Conservation (phyloP, 805 yeast genomes). For the Myxozyma kluyveri region DNA sequence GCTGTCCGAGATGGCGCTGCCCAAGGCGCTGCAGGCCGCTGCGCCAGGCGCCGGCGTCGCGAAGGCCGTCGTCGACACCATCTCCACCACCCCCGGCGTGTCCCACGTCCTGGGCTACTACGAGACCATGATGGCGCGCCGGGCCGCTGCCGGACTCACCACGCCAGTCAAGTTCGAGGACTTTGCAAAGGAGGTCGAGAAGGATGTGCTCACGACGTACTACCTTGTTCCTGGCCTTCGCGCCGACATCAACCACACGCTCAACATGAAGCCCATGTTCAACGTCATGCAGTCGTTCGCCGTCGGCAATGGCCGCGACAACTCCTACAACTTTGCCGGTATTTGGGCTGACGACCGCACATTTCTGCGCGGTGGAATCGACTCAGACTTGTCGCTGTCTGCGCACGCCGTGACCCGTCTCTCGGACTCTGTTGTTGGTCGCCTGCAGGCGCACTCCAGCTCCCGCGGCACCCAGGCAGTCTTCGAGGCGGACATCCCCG, state of each 20-base stretch:
- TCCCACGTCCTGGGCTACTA: constrained; percentile 75
- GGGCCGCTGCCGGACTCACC: constrained; percentile 73
- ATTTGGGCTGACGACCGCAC: constrained; percentile 81
- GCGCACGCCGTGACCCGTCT: constrained; percentile 22
- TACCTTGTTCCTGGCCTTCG: constrained; percentile 92
- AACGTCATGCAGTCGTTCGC: constrained; percentile 94
- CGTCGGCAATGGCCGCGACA: constrained; percentile 72
- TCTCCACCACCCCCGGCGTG: constrained; percentile 67
- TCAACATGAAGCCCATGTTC: constrained; percentile 88
- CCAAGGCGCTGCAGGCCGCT: constrained; percentile 5
- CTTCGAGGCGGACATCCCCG: constrained; percentile 93
- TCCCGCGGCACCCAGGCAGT: constrained; percentile 61
- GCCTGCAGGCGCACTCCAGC: constrained; percentile 27
- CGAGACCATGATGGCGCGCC: constrained; percentile 67
- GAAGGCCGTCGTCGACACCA: background rate
- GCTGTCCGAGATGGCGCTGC: constrained; percentile 7
- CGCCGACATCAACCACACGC: constrained; percentile 92
- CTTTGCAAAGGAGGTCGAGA: constrained; percentile 86
- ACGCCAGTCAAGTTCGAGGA: constrained; percentile 96
- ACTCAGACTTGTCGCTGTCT: constrained; percentile 54
- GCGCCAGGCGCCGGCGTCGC: no score
- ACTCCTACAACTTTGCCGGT: constrained; percentile 88
- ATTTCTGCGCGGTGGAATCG: constrained; percentile 88
- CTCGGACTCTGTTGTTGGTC: constrained; percentile 9
- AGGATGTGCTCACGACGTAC: constrained; percentile 87